A percentile compares a stretch with the other conserved stretches of the same genome.
These are phyloP conservation scores for Cephaloascus albidus DNA, from an alignment of 805 yeast genomes.

Conservation along the genomic window DNA sequence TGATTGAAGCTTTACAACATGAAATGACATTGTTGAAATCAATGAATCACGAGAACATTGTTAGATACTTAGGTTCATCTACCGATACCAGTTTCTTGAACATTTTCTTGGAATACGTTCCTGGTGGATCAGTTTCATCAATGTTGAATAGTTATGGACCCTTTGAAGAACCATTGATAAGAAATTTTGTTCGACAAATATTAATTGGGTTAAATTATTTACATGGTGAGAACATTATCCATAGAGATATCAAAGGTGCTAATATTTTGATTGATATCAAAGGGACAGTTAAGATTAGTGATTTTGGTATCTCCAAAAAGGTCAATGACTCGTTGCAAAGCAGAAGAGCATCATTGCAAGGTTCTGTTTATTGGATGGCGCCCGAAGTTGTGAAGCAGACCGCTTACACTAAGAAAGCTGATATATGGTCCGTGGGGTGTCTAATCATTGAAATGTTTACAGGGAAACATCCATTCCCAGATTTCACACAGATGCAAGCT, in stretches of 20 bases:
- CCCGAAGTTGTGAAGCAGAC: conserved; percentile 96
- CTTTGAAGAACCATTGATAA: conserved; percentile 66
- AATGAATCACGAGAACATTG: conserved; percentile 85
- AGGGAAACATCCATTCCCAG: conserved; percentile 93
- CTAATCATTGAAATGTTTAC: conserved; percentile 91
- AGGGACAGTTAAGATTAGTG: conserved; percentile 77
- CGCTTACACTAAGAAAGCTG: conserved; percentile 86
- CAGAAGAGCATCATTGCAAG: conserved; percentile 77
- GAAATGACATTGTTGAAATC: conserved; percentile 74
- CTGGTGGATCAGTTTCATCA: conserved; percentile 57
- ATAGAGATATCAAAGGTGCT: conserved; percentile 85
- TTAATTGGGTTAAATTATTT: conserved; percentile 65
- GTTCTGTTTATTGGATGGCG: conserved; percentile 98
- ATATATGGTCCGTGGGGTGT: conserved; percentile 97
- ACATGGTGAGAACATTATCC: conserved; percentile 70
- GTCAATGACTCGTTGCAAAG: conserved; percentile 25
- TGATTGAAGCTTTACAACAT: conserved; percentile 75
- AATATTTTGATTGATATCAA: conserved; percentile 73
- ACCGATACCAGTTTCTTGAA: conserved; percentile 63
- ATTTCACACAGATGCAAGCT: conserved; percentile 94
- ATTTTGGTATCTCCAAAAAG: conserved; percentile 70
- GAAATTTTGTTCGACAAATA: conserved; percentile 68
- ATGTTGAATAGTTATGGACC: conserved; percentile 70
- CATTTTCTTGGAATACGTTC: conserved; percentile 64
- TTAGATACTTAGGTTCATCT: conserved; percentile 83